Base-by-base conservation (phyloP, 179 eudicot genomes). In the Heliamphora pulchella region DNA sequence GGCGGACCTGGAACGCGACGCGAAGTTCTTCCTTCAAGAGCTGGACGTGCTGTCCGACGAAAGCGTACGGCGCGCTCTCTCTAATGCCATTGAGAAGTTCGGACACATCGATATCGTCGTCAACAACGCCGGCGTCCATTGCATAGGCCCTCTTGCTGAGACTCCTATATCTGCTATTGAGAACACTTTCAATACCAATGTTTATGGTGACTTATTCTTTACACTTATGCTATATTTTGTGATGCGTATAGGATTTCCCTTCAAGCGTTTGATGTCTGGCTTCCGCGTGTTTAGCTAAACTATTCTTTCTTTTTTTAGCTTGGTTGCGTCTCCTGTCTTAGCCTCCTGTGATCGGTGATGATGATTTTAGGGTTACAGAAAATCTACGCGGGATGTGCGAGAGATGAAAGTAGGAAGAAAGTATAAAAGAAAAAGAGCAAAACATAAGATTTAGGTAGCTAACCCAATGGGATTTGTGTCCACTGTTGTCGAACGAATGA, bases 131-230 rank as follows among this genome's bases (percentile, higher is more conserved):
- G 98, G 97, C 1, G 87, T 91, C 51, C 98, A 87, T 55, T 91
- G 94, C 79, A 83, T 94, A 20, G 98, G 97, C 0, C 98, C 98
- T 20, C 87, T 93, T 47, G 98, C 97, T 66, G 98, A 94, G 81
- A 79, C 91, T 51, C 94, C 97, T 51, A 43, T 94, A 0, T 84
- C 91, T 74, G 69, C 86, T 3, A 63, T 94, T 22, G 80, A 91
- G 64, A 84, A 76, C 1, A 87, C 97, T 50, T 91, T 93, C 81
- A 85, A 94, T 63, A 93, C 97, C 39, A 94, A 94, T 85, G 88
- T 91, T 72, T 93, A 61, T 54, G 98, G 98, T 94, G 83, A 41
- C 2, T 20, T 51, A n/a, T 65, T 68, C 77, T 20, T 63, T 20
- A 18, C 9, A 2, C 1, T 31, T 3, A 6, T 4, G 4, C 3